Base-by-base conservation (phyloP, 495 filamentous ascomycete genomes). In the Penicillium argentinense region DNA sequence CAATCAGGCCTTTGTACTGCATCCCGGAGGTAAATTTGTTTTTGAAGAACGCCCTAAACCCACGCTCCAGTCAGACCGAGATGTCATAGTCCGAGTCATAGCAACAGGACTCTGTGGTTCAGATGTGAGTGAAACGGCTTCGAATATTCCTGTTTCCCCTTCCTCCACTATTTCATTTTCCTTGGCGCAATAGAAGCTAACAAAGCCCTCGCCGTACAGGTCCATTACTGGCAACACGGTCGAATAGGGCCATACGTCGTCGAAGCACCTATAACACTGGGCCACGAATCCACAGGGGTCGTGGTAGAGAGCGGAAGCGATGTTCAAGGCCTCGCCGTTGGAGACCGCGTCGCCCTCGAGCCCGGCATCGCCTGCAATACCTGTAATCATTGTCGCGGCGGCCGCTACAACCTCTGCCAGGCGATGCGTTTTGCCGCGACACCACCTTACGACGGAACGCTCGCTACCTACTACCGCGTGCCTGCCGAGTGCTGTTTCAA, bases 401-500 rank as follows among this genome's bases (percentile, higher is more conserved):
- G 38, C 71, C 73, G 37, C 86, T 95, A 91, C 70, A 87, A 91
- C 60, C 80, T 90, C 17, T 90, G 86, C 66, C 71, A 6, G 2
- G 79, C 84, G 45, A 89, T 90, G 86, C 62, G 60, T 9, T 91
- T 91, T 53, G 87, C 87, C 34, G 87, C 87, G 2, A 87, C 83
- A 1, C 33, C 33, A 9, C 87, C 87, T 8, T 86, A 87, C 1
- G 76, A 78, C 62, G 89, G 89, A 29, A 89, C 87, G 0, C 72
- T 95, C 16, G 78, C 86, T 5, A 80, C 84, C 39, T 90, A 86
- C 73, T 91, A 86, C 72, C 57, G 67, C 24, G 73, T 87, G 9
- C 83, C 87, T 4, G 78, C 80, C 40, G 87, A 91, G 63, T 89
- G 88, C 57, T 89, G 85, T 72, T 89, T 89, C 61, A 82, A 81